Conservation (phyloP, 768 basidiomycete genomes). For the Trametes elegans region DNA sequence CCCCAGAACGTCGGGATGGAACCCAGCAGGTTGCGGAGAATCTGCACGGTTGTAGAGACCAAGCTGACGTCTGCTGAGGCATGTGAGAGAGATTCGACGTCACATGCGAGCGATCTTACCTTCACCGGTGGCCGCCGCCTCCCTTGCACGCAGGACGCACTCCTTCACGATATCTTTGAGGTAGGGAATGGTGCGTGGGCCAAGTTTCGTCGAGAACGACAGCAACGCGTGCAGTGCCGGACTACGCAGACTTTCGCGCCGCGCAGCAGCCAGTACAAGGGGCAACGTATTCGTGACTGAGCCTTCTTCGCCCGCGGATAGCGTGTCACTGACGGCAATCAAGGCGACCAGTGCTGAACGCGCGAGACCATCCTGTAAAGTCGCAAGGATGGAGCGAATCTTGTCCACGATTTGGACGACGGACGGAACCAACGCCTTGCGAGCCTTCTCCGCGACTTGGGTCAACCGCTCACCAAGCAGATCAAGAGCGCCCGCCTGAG, state of each 20-base stretch:
- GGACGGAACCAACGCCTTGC: slow-evolving; percentile 47
- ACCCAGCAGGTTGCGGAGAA: slow-evolving; percentile 67
- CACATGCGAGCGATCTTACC: slow-evolving; percentile 15
- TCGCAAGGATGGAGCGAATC: slow-evolving; percentile 48
- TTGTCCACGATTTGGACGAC: slow-evolving; percentile 52
- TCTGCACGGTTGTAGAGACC: slow-evolving; percentile 38
- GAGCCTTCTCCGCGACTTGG: slow-evolving; percentile 52
- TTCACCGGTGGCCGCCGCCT: slow-evolving; percentile 10
- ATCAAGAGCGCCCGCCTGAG: slow-evolving; percentile 65
- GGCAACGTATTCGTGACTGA: slow-evolving; percentile 60
- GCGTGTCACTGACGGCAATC: slow-evolving; percentile 53
- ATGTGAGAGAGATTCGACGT: background rate
- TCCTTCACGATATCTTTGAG: slow-evolving; percentile 70
- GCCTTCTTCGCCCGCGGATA: slow-evolving; percentile 64
- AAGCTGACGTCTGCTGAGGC: slow-evolving; percentile 29
- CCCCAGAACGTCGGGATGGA: slow-evolving; percentile 86
- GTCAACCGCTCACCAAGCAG: slow-evolving; percentile 67
- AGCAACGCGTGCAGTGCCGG: slow-evolving; percentile 54
- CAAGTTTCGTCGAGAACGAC: slow-evolving; percentile 68
- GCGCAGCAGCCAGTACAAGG: slow-evolving; percentile 48
- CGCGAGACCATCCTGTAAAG: slow-evolving; percentile 39
- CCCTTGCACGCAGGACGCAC: slow-evolving; percentile 35
- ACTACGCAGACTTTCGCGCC: slow-evolving; percentile 35
- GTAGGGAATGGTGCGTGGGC: slow-evolving; percentile 85
- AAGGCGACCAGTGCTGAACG: slow-evolving; percentile 59